Base-by-base conservation (phyloP, 192 early-diverging fungal genomes). In the Lobosporangium transversale region DNA sequence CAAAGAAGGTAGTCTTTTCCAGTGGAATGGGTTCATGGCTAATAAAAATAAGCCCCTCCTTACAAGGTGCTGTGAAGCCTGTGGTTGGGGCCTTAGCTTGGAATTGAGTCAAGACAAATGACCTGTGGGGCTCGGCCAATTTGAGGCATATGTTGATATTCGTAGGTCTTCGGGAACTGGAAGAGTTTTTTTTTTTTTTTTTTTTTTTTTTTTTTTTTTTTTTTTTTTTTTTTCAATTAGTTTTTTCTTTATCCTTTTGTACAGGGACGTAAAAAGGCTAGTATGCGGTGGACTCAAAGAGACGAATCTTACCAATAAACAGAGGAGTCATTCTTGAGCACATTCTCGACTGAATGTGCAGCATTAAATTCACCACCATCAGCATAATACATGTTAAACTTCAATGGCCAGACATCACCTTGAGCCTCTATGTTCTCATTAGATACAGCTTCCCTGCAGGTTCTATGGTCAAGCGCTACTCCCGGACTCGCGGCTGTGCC, bases 21-120 rank as follows among this genome's bases (percentile, higher is more conserved):
- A 84, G 9, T 17, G 74, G 62, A 42, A 86, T 86, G 26, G 79
- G 81, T 1, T 86, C 36, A 51, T 84, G 80, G 11, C 83, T 83
- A 30, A 86, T 66, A 66, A 86, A 86, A 2, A 86, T 70, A 30
- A 86, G 48, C 0, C 85, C 85, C 42, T 86, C 85, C 63, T 86
- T 85, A 43, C 85, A 86, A 50, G 85, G 85, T 7, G 83, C 85
- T 18, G 85, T 86, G 40, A 78, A 86, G 14, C 85, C 85, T n/a
- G 80, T 75, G 9, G 60, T 78, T 2, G 85, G 85, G 20, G 80
- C 78, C 50, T 83, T 82, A 20, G 82, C 76, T 18, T 79, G 76
- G 35, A 86, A 70, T 50, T 80, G 66, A 11, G 83, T 70, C 29
- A 86, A 21, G 11, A 84, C 79, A 51, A 80, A 86, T 23, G 66